phyloP scores from a whole-genome alignment of 2,329 filamentous ascomycete genomes.

The Penicillium sp. region DNA sequence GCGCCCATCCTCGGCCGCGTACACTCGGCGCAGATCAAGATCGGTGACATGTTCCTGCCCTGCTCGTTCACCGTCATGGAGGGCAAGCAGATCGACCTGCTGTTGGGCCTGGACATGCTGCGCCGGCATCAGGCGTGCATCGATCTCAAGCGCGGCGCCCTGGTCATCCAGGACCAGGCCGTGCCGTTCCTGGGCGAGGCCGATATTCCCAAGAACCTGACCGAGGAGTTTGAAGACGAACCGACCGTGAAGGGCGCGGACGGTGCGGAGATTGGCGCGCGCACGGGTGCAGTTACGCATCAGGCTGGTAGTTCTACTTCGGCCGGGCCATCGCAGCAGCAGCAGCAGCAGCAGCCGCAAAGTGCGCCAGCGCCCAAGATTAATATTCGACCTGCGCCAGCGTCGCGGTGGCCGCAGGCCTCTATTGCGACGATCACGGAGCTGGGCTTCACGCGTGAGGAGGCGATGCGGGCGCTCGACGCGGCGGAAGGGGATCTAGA shows the following conservation, averaged over 20 bases:
- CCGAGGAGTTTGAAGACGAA: slow-evolving; percentile 73
- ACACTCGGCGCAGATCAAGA: slow-evolving; percentile 92
- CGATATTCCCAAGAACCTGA: slow-evolving; percentile 82
- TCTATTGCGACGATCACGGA: slow-evolving; percentile 74
- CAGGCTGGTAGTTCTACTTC: slow-evolving; percentile 27
- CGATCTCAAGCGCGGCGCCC: slow-evolving; percentile 78
- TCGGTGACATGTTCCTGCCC: slow-evolving; percentile 81
- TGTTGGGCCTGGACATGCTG: slow-evolving; percentile 94
- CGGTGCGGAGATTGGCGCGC: slow-evolving; percentile 83
- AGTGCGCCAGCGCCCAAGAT: slow-evolving; percentile 20
- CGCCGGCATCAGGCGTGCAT: slow-evolving; percentile 94
- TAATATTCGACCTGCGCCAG: slow-evolving; percentile 30
- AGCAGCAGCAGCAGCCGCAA: slow-evolving; percentile 13
- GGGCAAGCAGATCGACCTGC: slow-evolving; percentile 90
- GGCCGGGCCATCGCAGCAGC: slow-evolving; percentile 1
- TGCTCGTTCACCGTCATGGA: slow-evolving; percentile 99
- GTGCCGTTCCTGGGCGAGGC: slow-evolving; percentile 89
- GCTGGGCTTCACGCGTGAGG: slow-evolving; percentile 73
- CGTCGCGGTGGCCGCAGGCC: slow-evolving; percentile 56
- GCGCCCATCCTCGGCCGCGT: slow-evolving; percentile 93
- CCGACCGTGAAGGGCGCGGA: slow-evolving; percentile 82
- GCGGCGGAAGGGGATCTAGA: slow-evolving; percentile 86
- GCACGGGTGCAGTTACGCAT: slow-evolving; percentile 67
- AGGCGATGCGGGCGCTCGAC: slow-evolving; percentile 78
- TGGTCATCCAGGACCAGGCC: slow-evolving; percentile 85